These are phyloP conservation scores for Cyberlindnera maritima DNA, from an alignment of 805 yeast species.

Conservation along the genomic window DNA sequence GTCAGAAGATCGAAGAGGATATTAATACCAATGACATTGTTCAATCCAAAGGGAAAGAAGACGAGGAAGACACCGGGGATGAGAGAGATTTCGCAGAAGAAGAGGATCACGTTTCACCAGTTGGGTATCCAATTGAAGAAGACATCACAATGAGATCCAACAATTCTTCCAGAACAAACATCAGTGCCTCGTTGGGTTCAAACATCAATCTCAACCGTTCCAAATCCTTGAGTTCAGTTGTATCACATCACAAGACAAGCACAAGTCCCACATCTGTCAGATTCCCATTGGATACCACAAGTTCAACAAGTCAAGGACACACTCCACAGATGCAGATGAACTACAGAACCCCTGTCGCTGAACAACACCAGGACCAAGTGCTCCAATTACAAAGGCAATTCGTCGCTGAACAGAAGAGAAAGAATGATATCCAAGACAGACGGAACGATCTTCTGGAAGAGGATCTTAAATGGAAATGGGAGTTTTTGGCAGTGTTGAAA, in stretches of 20 bases:
- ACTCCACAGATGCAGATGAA: too few species aligned
- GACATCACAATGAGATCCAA: not conserved
- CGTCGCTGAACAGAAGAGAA: slow-evolving; percentile 4
- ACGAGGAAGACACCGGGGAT: too few species aligned
- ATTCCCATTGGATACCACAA: too few species aligned
- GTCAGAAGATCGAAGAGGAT: not conserved
- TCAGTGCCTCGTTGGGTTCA: not conserved
- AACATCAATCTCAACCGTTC: too few species aligned
- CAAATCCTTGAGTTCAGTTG: too few species aligned
- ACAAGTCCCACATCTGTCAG: too few species aligned
- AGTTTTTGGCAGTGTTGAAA: slow-evolving; percentile 1
- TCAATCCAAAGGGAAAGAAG: not conserved
- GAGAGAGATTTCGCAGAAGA: not conserved
- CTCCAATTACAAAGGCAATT: not conserved
- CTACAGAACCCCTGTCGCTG: too few species aligned
- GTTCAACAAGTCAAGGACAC: too few species aligned
- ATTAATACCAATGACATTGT: too few species aligned
- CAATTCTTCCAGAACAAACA: not conserved
- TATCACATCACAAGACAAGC: too few species aligned
- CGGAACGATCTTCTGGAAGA: slow-evolving; percentile 9
- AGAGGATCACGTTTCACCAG: not conserved
- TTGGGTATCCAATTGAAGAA: not conserved
- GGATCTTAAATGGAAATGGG: slow-evolving; percentile 13
- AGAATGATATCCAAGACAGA: slow-evolving; percentile 5
- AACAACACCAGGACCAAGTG: not conserved